Evolutionary conservation across 805 yeast genomes (phyloP), one percentile per base, ranked within the genome.

Genomic region (Lipomyces starkeyi): DNA sequence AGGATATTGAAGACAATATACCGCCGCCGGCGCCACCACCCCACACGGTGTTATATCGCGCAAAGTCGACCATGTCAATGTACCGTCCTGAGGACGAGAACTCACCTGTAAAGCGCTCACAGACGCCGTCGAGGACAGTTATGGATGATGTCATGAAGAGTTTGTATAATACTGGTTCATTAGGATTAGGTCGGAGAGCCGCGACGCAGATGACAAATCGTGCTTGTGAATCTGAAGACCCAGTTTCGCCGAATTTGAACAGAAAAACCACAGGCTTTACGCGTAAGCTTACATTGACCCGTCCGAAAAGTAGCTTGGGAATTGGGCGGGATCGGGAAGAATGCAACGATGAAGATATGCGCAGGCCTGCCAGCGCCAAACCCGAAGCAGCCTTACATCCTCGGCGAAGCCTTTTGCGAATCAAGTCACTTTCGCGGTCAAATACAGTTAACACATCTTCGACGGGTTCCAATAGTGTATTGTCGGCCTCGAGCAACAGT

Each of bases 1-100:
- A 53, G 27, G 49, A 37, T 7, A 34, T 13, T 5, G 69, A 54
- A 6, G 59, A 35, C 27, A 57, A 37, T 27, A 71, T 66, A 6
- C 37, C 75, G 11, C 79, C 80, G 2, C 80, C 80, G 2, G 67
- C 74, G 7, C 80, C 80, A 5, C 81, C 81, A 1, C 78, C 79
- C n/a, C 81, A 78, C 66, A 67, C 70, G 25, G 71, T 73, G 14
- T 61, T 73, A 6, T 65, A 66, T 32, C 35, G 72, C 6, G 62
- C 71, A 27, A 53, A 59, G 29, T 63, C 71, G 29, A 55, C 59
- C 20, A 25, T 66, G 59, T 64, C 69, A 47, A 62, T 57, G 66
- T 64, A 59, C 25, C 57, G 43, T 40, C 14, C 58, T 3, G 14
- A n/a, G 25, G 52, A 58, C 13, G 59, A 61, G 29, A 29, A 52